phyloP scores from a whole-genome alignment of 129 eudicot genomes.

The Lonicera japonica region DNA sequence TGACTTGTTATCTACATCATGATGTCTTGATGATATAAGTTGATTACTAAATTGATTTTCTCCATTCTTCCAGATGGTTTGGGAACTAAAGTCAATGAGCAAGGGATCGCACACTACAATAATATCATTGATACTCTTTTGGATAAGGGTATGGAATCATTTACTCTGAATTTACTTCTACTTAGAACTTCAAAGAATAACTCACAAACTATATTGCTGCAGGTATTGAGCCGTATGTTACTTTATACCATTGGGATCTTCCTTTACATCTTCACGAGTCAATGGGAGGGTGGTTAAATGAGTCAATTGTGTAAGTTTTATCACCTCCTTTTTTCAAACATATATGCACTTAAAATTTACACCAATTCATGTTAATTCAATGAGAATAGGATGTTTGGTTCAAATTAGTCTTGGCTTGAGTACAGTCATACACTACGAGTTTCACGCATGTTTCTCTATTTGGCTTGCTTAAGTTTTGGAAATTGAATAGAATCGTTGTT shows the following conservation, averaged over 20 bases:
- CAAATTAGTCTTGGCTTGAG: too few species aligned
- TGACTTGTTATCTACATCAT: background rate
- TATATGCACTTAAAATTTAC: too few species aligned
- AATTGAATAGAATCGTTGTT: too few species aligned
- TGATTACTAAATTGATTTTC: conserved; percentile 7
- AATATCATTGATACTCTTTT: conserved; percentile 63
- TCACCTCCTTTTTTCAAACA: too few species aligned
- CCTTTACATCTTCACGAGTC: conserved; percentile 62
- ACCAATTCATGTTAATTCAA: too few species aligned
- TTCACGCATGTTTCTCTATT: too few species aligned
- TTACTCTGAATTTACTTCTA: conserved; percentile 1
- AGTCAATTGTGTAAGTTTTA: conserved; percentile 58
- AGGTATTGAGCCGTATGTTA: conserved; percentile 71
- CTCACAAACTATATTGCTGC: conserved; percentile 20
- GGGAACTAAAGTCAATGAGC: conserved; percentile 55
- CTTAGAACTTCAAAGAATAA: conserved; percentile 6
- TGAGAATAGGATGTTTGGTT: too few species aligned
- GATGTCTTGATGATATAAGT: conserved; percentile 15
- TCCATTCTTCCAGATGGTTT: conserved; percentile 54
- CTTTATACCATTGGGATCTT: conserved; percentile 86
- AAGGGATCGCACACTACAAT: conserved; percentile 63
- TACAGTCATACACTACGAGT: too few species aligned
- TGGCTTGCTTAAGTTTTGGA: too few species aligned
- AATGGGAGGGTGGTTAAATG: conserved; percentile 62
- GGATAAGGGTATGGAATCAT: conserved; percentile 46